phyloP scores from a whole-genome alignment of 78 protist species.

The Cyanophora paradoxa region DNA sequence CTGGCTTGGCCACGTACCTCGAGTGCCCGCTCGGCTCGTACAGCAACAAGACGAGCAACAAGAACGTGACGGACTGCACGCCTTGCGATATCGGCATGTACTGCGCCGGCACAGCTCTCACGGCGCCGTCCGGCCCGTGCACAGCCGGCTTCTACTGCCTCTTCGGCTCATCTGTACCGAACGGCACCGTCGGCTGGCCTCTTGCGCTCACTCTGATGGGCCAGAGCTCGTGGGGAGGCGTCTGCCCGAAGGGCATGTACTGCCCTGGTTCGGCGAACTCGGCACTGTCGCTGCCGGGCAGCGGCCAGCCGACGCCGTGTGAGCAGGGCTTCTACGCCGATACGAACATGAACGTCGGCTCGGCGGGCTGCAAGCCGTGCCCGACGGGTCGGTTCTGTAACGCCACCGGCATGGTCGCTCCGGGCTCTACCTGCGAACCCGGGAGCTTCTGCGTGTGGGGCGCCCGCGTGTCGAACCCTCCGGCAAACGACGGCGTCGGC shows the following conservation, averaged over 20 bases:
- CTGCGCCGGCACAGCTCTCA: too few species aligned
- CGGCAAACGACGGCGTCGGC: slow-evolving; percentile 6
- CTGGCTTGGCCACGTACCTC: slow-evolving; percentile 2
- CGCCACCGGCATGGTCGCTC: too few species aligned
- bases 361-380: too few species aligned
- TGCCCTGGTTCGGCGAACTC: too few species aligned
- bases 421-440: too few species aligned
- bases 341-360: too few species aligned
- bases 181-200: too few species aligned
- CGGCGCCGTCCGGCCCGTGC: slow-evolving; percentile 5
- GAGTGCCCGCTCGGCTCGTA: background rate
- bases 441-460: background rate
- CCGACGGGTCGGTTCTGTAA: too few species aligned
- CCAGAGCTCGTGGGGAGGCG: background rate
- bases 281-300: too few species aligned
- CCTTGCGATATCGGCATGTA: slow-evolving; percentile 20
- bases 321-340: slow-evolving; percentile 19
- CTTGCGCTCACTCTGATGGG: background rate
- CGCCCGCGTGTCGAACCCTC: background rate
- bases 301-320: slow-evolving; percentile 1
- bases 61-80: background rate
- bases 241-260: slow-evolving; percentile 29
- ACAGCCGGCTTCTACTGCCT: background rate
- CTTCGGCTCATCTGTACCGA: background rate
- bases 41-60: background rate